These are phyloP conservation scores for Penicillium maclennaniae DNA, from an alignment of 495 filamentous ascomycete genomes.

Conservation along the genomic window DNA sequence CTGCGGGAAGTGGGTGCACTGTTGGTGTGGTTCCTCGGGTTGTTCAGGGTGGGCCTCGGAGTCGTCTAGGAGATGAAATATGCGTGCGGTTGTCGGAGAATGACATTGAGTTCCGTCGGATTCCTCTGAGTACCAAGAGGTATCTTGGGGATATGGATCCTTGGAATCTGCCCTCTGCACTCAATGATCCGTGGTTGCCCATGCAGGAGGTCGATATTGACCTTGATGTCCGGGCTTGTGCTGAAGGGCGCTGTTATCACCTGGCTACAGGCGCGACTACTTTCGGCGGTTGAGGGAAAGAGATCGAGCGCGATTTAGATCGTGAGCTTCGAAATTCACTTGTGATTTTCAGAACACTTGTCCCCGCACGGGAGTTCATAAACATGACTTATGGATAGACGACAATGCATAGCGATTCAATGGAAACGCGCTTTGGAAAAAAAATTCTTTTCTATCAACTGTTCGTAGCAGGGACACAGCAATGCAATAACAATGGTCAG, in stretches of 20 bases:
- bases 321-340: background rate
- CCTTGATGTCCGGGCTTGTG: slow-evolving; percentile 23
- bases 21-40: slow-evolving; percentile 21
- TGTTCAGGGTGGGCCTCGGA: slow-evolving; percentile 1
- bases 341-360: background rate
- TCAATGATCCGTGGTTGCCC: slow-evolving; percentile 26
- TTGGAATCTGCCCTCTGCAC: slow-evolving; percentile 10
- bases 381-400: background rate
- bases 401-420: background rate
- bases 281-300: background rate
- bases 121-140: slow-evolving; percentile 12
- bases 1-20: slow-evolving; percentile 39
- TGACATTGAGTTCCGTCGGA: slow-evolving; percentile 1
- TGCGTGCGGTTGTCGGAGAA: background rate
- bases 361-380: background rate
- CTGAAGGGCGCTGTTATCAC: slow-evolving; percentile 23
- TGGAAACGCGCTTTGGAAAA: background rate
- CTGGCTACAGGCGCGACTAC: background rate
- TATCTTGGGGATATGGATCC: slow-evolving; percentile 19
- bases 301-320: background rate
- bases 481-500: background rate
- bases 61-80: slow-evolving; percentile 8
- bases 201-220: slow-evolving; percentile 28
- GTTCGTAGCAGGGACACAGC: background rate
- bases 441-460: background rate